Base-by-base conservation (phyloP, 2,329 filamentous ascomycete genomes). In the Epichloe aotearoae region DNA sequence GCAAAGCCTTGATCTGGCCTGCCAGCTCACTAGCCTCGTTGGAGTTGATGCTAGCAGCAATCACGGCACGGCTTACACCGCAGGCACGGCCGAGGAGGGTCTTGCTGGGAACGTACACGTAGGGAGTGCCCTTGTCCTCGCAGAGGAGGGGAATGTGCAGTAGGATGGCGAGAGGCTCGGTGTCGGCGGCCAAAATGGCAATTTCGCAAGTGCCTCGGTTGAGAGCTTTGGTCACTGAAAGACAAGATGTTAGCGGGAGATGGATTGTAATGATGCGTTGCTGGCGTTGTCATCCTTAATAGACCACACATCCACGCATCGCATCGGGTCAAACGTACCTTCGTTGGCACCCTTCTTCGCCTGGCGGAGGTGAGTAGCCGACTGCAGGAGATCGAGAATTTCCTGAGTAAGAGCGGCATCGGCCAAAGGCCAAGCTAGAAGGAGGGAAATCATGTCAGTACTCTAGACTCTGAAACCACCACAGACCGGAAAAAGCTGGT, bases 141-240 rank as follows among this genome's bases (percentile, higher is more conserved):
- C 83, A 84, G 49, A 96, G 81, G 26, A 96, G 83, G 33, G 33
- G 91, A 42, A 96, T 75, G 71, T 95, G 89, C 53, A 95, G 79
- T 46, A 95, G 76, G 58, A 96, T 96, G 49, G 88, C 86, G 48
- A 96, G 77, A 41, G 90, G 90, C 52, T 80, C 79, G 60, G 88
- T 93, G 67, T 97, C 91, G 56, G 88, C 89, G 46, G 89, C 88
- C 50, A 96, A 81, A 60, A 97, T 79, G 64, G 95, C 83, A 57
- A 97, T 75, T 73, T 97, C 91, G 59, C 82, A 82, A 55, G 91
- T 89, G 72, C 91, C 90, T 60, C 91, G 84, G 75, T 93, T 94
- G 47, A 95, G 77, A 1, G 88, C 86, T 77, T 95, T 95, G 65
- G 88, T 95, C 46, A 67, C 67, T 62, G 20, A 58, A 43, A 56